phyloP scores from a whole-genome alignment of 768 basidiomycete genomes.

The Trametes maxima region DNA sequence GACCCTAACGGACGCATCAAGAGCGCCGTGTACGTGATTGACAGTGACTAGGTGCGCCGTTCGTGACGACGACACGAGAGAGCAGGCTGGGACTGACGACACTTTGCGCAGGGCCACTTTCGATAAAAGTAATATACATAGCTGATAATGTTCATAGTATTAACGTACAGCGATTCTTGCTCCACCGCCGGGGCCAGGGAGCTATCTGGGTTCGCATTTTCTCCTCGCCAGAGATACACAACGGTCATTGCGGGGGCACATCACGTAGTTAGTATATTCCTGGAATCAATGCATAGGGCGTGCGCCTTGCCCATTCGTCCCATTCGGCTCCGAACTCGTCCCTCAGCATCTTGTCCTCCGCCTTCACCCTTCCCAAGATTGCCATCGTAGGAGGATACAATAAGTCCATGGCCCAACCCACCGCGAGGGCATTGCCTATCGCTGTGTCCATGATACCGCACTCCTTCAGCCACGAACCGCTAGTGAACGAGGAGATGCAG shows the following conservation, averaged over 20 bases:
- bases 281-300: slow-evolving; percentile 21
- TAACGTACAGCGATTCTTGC: not conserved
- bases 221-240: too few species aligned
- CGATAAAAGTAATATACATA: not conserved
- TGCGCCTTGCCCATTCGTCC: slow-evolving; percentile 20
- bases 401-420: slow-evolving; percentile 15
- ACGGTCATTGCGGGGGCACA: too few species aligned
- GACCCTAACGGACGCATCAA: slow-evolving; percentile 26
- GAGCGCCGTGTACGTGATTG: slow-evolving; percentile 25
- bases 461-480: slow-evolving; percentile 19
- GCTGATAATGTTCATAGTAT: not conserved
- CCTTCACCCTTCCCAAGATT: slow-evolving; percentile 11
- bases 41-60: slow-evolving; percentile 24
- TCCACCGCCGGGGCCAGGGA: not conserved
- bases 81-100: not conserved
- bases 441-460: slow-evolving; percentile 18
- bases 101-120: not conserved
- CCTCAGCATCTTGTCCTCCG: slow-evolving; percentile 22
- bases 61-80: not conserved
- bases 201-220: too few species aligned
- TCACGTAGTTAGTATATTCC: not conserved
- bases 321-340: slow-evolving; percentile 21
- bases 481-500: slow-evolving; percentile 10
- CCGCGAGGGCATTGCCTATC: slow-evolving; percentile 4
- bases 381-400: slow-evolving; percentile 11